Evolutionary conservation across 345 rosid species (phyloP).

Genomic region (Moricandia arvensis): DNA sequence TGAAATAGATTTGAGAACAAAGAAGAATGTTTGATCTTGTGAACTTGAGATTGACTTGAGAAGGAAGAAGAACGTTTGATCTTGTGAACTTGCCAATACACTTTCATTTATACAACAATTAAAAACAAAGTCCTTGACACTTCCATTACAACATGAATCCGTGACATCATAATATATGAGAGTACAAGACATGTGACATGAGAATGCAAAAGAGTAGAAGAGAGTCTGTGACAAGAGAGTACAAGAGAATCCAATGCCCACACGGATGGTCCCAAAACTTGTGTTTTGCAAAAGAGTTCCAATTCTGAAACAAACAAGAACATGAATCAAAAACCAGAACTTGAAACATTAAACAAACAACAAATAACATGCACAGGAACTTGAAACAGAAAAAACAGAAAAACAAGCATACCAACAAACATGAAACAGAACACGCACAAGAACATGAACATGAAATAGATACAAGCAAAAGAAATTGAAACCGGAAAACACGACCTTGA

Average conservation of each 20-base stretch:
- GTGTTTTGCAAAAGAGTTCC: neutral
- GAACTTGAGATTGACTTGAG: too few species aligned
- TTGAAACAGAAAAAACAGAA: neutral
- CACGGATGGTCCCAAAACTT: too few species aligned
- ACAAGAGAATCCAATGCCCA: neutral
- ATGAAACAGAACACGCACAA: neutral
- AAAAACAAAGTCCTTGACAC: too few species aligned
- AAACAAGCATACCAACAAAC: neutral
- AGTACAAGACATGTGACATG: neutral
- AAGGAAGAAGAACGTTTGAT: too few species aligned
- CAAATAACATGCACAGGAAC: neutral
- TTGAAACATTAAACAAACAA: neutral
- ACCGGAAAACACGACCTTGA: too few species aligned
- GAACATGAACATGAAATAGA: neutral
- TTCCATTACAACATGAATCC: too few species aligned
- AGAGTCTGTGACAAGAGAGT: neutral
- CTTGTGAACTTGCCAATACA: too few species aligned
- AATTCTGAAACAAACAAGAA: neutral
- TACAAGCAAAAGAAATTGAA: too few species aligned
- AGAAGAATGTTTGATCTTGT: too few species aligned
- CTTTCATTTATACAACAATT: too few species aligned
- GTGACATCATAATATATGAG: neutral
- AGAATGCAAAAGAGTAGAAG: neutral
- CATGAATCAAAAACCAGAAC: neutral
- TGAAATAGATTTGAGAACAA: too few species aligned